Conservation (phyloP, 306 rosid species). For the Castanea sativa region DNA sequence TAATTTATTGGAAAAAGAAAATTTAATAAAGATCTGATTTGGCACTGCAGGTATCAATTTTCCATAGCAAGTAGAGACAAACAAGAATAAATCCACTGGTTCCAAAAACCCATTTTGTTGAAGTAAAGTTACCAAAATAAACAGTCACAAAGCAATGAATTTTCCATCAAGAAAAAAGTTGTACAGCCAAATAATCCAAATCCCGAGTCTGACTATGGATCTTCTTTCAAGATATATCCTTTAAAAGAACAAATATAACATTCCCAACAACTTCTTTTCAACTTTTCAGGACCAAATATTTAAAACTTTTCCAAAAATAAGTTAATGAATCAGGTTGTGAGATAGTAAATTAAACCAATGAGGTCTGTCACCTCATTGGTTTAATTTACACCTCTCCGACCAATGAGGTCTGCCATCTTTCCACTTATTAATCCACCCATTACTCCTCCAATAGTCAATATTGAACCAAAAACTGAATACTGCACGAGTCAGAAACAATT, state of each 20-base stretch:
- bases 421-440: conserved; percentile 77
- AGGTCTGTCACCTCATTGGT: too few species aligned
- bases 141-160: not conserved
- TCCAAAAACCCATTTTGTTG: not conserved
- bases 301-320: not conserved
- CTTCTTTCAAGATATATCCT: not conserved
- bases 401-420: conserved; percentile 59
- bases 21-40: not conserved
- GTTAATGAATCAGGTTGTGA: not conserved
- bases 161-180: not conserved
- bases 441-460: conserved; percentile 83
- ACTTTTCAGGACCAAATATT: not conserved
- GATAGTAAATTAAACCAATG: not conserved
- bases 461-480: conserved; percentile 78
- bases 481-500: conserved; percentile 16
- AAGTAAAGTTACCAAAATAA: not conserved
- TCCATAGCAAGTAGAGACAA: not conserved
- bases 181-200: not conserved
- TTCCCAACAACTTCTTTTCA: not conserved
- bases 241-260: not conserved
- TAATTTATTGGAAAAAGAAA: not conserved
- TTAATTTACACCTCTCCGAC: conserved; percentile 70
- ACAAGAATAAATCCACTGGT: not conserved
- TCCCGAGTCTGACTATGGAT: not conserved
- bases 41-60: not conserved